Base-by-base conservation (phyloP, 768 basidiomycete genomes). In the Podaxis rugospora region DNA sequence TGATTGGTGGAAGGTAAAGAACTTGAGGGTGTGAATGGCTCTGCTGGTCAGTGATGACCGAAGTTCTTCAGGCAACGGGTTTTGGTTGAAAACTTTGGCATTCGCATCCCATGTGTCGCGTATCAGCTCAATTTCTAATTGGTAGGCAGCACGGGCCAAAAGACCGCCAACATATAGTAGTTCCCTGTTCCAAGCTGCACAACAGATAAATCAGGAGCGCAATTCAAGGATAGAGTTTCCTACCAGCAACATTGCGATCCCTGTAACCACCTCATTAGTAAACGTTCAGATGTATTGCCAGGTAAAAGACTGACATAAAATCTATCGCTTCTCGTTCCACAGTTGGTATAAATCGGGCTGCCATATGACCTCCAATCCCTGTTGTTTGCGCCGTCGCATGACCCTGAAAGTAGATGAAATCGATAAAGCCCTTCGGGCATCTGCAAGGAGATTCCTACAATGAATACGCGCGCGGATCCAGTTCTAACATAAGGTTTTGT, bases 251-350 rank as follows among this genome's bases (percentile, higher is more conserved):
- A 69, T 91, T 88, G 50, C 87, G 85, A 71, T 96, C 93, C 68
- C 90, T 93, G 53, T 25, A 14, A 59, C 6, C 21, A 44, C 59
- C 46, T 28, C 40, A 3, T 56, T 60, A 9, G 53, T 40, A 49
- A 11, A 27, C 56, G 25, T 39, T 35, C 25, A 13, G 46, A 28
- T 49, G 21, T 54, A 25, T 18, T 55, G 16, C 14, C 14, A 32
- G 25, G 23, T 23, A 51, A 14, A n/a, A 9, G 40, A 71, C 86
- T 72, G 68, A 92, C 88, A 93, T 88, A 32, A 95, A 77, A 72
- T 93, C 94, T 64, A 95, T 89, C 0, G 90, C 90, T 74, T 98
- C 96, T 63, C 96, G 84, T 71, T 98, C 96, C 6, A 98, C 95
- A 0, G 95, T 98, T 9, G 94, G 92, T 59, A 98, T 95, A 69